Conservation (phyloP, 495 filamentous ascomycete genomes). For the Pyrenopolyporus hunteri region DNA sequence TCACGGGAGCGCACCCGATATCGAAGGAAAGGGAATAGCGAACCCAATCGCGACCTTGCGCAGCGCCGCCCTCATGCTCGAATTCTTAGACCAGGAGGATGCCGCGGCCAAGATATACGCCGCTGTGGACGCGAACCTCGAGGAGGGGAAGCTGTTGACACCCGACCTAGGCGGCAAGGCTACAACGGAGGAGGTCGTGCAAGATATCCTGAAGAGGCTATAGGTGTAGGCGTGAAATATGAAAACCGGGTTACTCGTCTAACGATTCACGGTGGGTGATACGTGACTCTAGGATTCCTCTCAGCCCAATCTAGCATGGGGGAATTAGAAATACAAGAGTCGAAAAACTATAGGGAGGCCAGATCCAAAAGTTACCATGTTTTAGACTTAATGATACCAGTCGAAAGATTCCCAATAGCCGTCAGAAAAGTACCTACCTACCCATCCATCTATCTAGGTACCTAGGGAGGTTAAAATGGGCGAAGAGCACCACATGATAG, state of each 20-base stretch:
- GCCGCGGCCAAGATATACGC: constrained; percentile 88
- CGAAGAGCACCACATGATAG: neutral
- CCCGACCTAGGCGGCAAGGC: constrained; percentile 93
- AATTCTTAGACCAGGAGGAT: constrained; percentile 85
- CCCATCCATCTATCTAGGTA: too few relatives aligned
- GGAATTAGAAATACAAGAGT: neutral
- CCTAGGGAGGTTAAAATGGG: too few relatives aligned
- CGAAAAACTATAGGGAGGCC: neutral
- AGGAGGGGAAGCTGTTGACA: constrained; percentile 79
- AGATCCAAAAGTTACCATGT: neutral
- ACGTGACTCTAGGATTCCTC: too few relatives aligned
- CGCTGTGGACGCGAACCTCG: constrained; percentile 90
- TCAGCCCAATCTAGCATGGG: too few relatives aligned
- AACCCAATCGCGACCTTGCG: constrained; percentile 96
- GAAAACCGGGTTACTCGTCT: too few relatives aligned
- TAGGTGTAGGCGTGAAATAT: constrained; percentile 40
- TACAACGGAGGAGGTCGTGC: constrained; percentile 84
- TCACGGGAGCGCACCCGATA: constrained; percentile 95
- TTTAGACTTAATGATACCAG: constrained; percentile 16
- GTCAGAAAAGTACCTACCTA: neutral
- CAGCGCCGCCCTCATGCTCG: constrained; percentile 91
- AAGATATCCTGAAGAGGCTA: constrained; percentile 85
- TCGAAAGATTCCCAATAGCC: neutral
- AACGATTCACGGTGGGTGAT: too few relatives aligned
- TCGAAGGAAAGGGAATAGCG: constrained; percentile 88